Evolutionary conservation across 306 rosid genomes (phyloP).

Genomic region (Fragaria ananassa): DNA sequence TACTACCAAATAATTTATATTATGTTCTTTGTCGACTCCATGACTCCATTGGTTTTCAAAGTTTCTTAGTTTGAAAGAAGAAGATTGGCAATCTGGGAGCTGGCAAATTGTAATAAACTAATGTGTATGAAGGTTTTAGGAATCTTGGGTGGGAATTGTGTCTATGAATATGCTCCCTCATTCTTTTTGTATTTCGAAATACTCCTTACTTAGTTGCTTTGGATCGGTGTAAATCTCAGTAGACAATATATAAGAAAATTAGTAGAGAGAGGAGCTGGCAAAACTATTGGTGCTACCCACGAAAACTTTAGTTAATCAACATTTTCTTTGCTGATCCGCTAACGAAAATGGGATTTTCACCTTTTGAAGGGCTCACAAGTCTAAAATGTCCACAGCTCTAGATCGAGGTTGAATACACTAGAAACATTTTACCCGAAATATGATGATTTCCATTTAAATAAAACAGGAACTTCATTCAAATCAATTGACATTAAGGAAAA

Average conservation of each 20-base stretch:
- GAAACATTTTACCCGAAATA: too few species aligned
- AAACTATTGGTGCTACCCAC: too few species aligned
- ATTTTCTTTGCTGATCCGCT: too few species aligned
- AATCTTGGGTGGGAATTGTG: conserved; percentile 6
- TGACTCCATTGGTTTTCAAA: too few species aligned
- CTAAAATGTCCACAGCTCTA: too few species aligned
- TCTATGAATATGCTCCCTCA: not conserved
- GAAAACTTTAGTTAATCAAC: too few species aligned
- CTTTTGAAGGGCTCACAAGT: too few species aligned
- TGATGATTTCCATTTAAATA: too few species aligned
- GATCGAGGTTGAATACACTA: too few species aligned
- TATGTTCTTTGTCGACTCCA: not conserved
- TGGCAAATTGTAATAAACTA: not conserved
- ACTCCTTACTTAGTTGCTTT: not conserved
- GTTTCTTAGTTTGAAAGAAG: not conserved
- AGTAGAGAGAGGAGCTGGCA: not conserved
- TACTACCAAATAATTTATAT: not conserved
- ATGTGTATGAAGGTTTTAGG: not conserved
- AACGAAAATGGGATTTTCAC: too few species aligned
- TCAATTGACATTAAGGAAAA: not conserved
- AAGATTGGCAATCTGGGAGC: not conserved
- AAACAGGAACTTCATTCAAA: too few species aligned
- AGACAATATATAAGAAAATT: not conserved
- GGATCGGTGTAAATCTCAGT: not conserved
- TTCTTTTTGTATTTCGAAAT: not conserved